phyloP scores from a whole-genome alignment of 2,329 filamentous ascomycete species.

The Incumbomyces delicatus region DNA sequence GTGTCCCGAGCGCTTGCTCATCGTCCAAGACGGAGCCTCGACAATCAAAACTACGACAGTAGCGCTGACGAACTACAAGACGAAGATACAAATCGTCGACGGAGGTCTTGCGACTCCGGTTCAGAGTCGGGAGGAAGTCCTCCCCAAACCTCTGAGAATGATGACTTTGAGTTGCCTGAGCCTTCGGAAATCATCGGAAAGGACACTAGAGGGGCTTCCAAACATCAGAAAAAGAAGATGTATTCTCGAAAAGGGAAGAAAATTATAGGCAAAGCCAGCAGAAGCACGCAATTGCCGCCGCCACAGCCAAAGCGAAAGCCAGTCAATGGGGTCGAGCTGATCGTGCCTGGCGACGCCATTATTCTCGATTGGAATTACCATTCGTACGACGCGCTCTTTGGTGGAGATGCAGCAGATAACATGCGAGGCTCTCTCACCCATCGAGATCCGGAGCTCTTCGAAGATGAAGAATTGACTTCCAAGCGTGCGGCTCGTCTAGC shows the following conservation, averaged over 20 bases:
- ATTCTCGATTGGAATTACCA: slow-evolving; percentile 74
- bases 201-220: slow-evolving; percentile 11
- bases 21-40: slow-evolving; percentile 6
- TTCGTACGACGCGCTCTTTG: slow-evolving; percentile 62
- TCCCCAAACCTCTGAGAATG: slow-evolving; percentile 19
- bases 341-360: slow-evolving; percentile 74
- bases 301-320: slow-evolving; percentile 13
- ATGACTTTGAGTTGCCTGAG: slow-evolving; percentile 22
- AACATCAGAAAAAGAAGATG: slow-evolving; percentile 22
- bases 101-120: slow-evolving; percentile 10
- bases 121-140: slow-evolving; percentile 14
- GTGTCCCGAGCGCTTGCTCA: slow-evolving; percentile 9
- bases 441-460: slow-evolving; percentile 41
- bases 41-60: slow-evolving; percentile 21
- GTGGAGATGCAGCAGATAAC: slow-evolving; percentile 32
- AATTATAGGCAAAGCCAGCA: slow-evolving; percentile 12
- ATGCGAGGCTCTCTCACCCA: slow-evolving; percentile 49
- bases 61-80: slow-evolving; percentile 26
- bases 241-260: slow-evolving; percentile 31
- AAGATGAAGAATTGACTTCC: slow-evolving; percentile 54
- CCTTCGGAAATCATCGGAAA: slow-evolving; percentile 17
- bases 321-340: slow-evolving; percentile 45
- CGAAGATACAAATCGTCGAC: slow-evolving; percentile 13
- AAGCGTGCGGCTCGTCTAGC: slow-evolving; percentile 53
- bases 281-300: slow-evolving; percentile 11